Conservation (phyloP, 441 rosid genomes). For the Omphalea diandra region DNA sequence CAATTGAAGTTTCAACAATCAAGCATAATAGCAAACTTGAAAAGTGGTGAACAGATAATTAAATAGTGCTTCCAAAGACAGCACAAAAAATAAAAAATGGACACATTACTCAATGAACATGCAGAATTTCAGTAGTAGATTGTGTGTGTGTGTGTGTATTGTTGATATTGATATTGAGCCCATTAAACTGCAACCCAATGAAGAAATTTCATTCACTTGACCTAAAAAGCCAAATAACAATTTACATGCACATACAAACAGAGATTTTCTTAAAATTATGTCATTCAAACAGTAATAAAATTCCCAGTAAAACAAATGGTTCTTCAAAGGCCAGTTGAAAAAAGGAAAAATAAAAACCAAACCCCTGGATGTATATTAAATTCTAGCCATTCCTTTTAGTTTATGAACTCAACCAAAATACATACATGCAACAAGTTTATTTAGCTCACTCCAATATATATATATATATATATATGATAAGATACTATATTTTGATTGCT, state of each 20-base stretch:
- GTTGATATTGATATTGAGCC: too few species aligned
- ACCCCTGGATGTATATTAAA: too few species aligned
- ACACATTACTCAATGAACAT: background rate
- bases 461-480: too few species aligned
- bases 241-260: background rate
- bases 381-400: too few species aligned
- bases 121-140: background rate
- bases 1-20: background rate
- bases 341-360: too few species aligned
- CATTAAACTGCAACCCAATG: background rate
- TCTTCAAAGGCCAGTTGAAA: background rate
- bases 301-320: background rate
- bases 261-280: background rate
- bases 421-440: too few species aligned
- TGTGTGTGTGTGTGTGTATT: too few species aligned
- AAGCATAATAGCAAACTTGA: background rate
- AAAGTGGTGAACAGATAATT: background rate
- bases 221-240: background rate
- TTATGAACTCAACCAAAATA: too few species aligned
- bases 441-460: too few species aligned
- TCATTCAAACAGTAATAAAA: background rate
- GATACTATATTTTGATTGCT: too few species aligned
- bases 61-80: background rate
- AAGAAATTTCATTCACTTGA: background rate
- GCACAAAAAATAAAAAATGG: slow-evolving; percentile 4